These are phyloP conservation scores for Aspergillus melleus DNA, from an alignment of 2,329 filamentous ascomycete species.

Conservation along the genomic window DNA sequence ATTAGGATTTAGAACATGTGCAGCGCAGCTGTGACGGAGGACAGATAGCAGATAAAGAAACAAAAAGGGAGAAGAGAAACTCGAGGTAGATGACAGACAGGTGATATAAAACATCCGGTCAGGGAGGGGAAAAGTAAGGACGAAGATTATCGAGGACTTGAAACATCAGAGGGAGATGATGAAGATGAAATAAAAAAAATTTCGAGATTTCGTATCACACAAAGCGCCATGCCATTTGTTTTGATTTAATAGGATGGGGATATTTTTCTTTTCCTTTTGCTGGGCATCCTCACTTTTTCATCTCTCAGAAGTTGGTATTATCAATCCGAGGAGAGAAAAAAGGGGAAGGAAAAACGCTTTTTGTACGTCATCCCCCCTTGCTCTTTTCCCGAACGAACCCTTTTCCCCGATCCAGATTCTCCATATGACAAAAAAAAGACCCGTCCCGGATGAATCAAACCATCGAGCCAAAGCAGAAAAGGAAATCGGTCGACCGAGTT, in stretches of 20 bases:
- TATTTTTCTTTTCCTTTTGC: conserved; percentile 22
- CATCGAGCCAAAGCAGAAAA: conserved; percentile 24
- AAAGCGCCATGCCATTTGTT: conserved; percentile 30
- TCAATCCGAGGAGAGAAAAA: conserved; percentile 16
- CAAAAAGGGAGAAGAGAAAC: not conserved
- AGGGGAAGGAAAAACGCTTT: not conserved
- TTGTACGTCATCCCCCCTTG: conserved; percentile 8
- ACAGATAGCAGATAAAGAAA: not conserved
- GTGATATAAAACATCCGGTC: not conserved
- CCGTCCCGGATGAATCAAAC: conserved; percentile 22
- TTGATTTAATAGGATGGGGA: conserved; percentile 22
- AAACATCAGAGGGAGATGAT: conserved; percentile 5
- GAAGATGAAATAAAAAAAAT: conserved; percentile 13
- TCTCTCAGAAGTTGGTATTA: conserved; percentile 8
- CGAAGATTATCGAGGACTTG: not conserved
- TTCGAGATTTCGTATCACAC: conserved; percentile 24
- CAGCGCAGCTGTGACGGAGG: conserved; percentile 1
- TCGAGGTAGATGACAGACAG: not conserved
- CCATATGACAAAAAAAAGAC: conserved; percentile 7
- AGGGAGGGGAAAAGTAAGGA: not conserved
- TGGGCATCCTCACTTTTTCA: conserved; percentile 11
- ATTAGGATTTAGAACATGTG: conserved; percentile 8
- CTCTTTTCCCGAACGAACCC: conserved; percentile 18
- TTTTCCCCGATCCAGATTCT: conserved; percentile 15
- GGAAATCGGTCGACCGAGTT: conserved; percentile 30